These are phyloP conservation scores for Cryptococcus sp. DNA, from an alignment of 1,284 basidiomycete genomes.

Conservation along the genomic window DNA sequence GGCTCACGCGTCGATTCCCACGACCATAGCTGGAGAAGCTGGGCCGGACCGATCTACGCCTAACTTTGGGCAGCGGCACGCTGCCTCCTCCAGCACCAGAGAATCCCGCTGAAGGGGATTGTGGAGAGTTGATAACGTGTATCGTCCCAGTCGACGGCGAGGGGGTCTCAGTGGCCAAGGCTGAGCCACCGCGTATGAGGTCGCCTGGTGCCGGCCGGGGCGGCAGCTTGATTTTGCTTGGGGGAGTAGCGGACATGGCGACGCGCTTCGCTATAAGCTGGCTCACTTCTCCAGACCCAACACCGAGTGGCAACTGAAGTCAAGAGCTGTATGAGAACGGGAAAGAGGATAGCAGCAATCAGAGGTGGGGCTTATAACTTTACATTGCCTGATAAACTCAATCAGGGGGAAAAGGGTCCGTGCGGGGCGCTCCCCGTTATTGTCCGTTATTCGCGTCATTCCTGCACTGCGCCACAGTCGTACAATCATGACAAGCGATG, in stretches of 20 bases:
- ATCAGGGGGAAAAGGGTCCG: too few species aligned
- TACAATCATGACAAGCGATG: too few species aligned
- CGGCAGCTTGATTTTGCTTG: conserved; percentile 32
- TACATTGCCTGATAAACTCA: too few species aligned
- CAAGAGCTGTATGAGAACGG: too few species aligned
- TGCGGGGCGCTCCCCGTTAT: too few species aligned
- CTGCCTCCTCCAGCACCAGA: conserved; percentile 7
- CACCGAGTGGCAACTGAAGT: too few species aligned
- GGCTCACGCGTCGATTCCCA: conserved; percentile 13
- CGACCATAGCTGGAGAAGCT: conserved; percentile 34
- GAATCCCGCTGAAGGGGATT: conserved; percentile 4
- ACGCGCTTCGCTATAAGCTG: too few species aligned
- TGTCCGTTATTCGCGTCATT: too few species aligned
- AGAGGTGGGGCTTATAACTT: too few species aligned
- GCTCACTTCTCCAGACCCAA: too few species aligned
- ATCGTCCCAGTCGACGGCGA: conserved; percentile 11
- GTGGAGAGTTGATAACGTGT: conserved; percentile 19
- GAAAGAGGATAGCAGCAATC: too few species aligned
- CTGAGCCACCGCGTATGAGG: conserved; percentile 21
- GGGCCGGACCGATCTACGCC: conserved; percentile 22
- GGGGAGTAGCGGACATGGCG: conserved; percentile 36
- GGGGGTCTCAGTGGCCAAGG: conserved; percentile 24
- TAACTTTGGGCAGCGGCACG: conserved; percentile 14
- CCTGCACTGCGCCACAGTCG: too few species aligned
- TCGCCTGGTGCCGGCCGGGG: conserved; percentile 30